Evolutionary conservation across 2,329 filamentous ascomycete species (phyloP), one percentile per base, ranked within the genome.

Genomic region (Ascomycota sp.): DNA sequence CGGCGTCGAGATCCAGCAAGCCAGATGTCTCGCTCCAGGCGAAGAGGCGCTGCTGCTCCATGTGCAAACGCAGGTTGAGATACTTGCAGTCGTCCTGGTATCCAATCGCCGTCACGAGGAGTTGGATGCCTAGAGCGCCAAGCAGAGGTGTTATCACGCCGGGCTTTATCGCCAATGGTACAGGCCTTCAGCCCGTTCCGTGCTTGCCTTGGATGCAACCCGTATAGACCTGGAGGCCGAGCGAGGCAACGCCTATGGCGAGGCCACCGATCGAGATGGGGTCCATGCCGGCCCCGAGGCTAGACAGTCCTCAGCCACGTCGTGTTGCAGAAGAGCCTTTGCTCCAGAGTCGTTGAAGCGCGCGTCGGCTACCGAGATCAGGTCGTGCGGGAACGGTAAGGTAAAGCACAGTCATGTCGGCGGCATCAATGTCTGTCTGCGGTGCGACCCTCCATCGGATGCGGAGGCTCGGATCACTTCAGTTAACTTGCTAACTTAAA

Each of bases 1-100:
- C 48, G 15, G 39, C 41, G 30, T 57, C 55, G 9, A 61, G 43
- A 32, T 60, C 58, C 9, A 61, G 45, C 12, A 63, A 40, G 7
- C 58, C 59, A 8, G 57, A 61, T 3, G 57, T 56, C 37, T 63
- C 57, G 35, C 56, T 59, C 58, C 59, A 62, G 25, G 56, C 56
- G 34, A 59, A 61, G 10, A 62, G 47, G 17, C 59, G 49, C 35
- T 62, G 57, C 42, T 63, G 57, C 39, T 63, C 59, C 53, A 63
- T 59, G 30, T 56, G 54, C 29, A 63, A 40, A 29, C 59, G 50
- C 37, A 63, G 39, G 35, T 61, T 61, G 33, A 62, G 52, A 38
- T 61, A 61, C 33, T 48, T 53, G 40, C 51, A 60, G 28, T 61
- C 56, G 35, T 62, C 51, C n/a, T 57, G 55, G 32, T 59, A 58